phyloP scores from a whole-genome alignment of 2,329 filamentous ascomycete species.

The Xylariaceae sp. region DNA sequence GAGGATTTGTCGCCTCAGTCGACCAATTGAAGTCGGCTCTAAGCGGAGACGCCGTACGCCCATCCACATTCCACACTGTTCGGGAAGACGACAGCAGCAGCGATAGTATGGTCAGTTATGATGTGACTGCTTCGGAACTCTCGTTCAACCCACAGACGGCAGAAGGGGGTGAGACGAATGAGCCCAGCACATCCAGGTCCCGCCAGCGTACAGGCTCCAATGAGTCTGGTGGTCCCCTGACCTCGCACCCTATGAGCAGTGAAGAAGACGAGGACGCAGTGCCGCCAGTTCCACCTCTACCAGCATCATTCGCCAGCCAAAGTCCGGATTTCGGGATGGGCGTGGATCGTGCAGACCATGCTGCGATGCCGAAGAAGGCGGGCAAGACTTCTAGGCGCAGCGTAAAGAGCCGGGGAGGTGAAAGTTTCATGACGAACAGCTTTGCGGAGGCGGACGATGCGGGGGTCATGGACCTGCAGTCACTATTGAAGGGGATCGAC shows the following conservation, averaged over 20 bases:
- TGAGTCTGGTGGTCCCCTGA: slow-evolving; percentile 28
- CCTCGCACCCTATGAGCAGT: slow-evolving; percentile 27
- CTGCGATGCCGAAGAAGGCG: slow-evolving; percentile 37
- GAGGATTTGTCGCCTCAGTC: slow-evolving; percentile 56
- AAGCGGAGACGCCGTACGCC: slow-evolving; percentile 46
- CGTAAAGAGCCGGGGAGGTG: slow-evolving; percentile 30
- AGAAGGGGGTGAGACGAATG: slow-evolving; percentile 28
- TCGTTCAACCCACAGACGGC: slow-evolving; percentile 51
- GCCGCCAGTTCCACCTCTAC: slow-evolving; percentile 57
- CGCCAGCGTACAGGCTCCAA: slow-evolving; percentile 29
- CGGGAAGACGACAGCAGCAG: slow-evolving; percentile 49
- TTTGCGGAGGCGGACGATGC: slow-evolving; percentile 22
- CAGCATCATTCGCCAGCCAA: slow-evolving; percentile 31
- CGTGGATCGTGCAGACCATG: slow-evolving; percentile 24
- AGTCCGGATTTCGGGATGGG: slow-evolving; percentile 18
- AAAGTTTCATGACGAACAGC: slow-evolving; percentile 23
- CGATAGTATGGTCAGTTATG: slow-evolving; percentile 71
- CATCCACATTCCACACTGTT: slow-evolving; percentile 39
- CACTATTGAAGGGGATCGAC: slow-evolving; percentile 34
- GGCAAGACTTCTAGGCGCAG: slow-evolving; percentile 28
- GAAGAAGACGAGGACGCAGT: slow-evolving; percentile 39
- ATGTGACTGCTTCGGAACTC: slow-evolving; percentile 64
- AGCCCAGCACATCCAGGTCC: slow-evolving; percentile 17
- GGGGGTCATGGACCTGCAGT: slow-evolving; percentile 31
- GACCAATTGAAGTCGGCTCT: slow-evolving; percentile 63